Base-by-base conservation (phyloP, 257 asterid species). In the Ballota nigra region DNA sequence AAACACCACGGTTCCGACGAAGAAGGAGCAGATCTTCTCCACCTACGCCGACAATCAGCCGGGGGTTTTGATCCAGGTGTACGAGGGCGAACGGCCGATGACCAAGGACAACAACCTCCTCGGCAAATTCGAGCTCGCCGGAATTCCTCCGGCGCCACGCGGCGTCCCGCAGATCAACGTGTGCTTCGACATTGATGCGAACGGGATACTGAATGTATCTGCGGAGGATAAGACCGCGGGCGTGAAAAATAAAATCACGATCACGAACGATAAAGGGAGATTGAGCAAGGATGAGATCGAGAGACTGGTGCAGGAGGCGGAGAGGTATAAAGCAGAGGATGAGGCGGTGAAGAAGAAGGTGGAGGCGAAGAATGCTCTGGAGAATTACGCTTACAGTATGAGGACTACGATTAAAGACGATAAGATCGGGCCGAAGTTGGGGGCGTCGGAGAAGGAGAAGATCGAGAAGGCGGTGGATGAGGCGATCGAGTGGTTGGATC, bases 221-320 rank as follows among this genome's bases (percentile, higher is more conserved):
- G 87, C 89, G 6, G 89, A 85, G 78, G 87, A 82, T 64, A 80
- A 85, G 71, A 85, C 84, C 15, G 84, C 85, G 0, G 87, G 89
- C 3, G 87, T 85, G 71, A 80, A 74, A 73, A 85, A 82, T 71
- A 80, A 71, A 73, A 82, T 80, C 58, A 85, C 89, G 6, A 85
- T 85, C 9, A 85, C 85, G 3, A 82, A 85, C 52, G 84, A 85
- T 23, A 80, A 85, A 52, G 87, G 86, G 12, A 69, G 89, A 8
- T 55, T 85, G 80, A 85, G 87, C 71, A 85, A 82, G 73, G 87
- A 76, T 6, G 89, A 82, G 15, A 86, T 82, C 0, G 85, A 84
- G 71, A 75, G 77, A 61, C 60, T 86, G 86, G 92, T 84, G 2
- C 82, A 75, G 52, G 89, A 84, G 16, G 92, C 92, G 0, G 86